Evolutionary conservation across 1,284 basidiomycete genomes (phyloP).

Genomic region (Cryptococcus amylolentus): DNA sequence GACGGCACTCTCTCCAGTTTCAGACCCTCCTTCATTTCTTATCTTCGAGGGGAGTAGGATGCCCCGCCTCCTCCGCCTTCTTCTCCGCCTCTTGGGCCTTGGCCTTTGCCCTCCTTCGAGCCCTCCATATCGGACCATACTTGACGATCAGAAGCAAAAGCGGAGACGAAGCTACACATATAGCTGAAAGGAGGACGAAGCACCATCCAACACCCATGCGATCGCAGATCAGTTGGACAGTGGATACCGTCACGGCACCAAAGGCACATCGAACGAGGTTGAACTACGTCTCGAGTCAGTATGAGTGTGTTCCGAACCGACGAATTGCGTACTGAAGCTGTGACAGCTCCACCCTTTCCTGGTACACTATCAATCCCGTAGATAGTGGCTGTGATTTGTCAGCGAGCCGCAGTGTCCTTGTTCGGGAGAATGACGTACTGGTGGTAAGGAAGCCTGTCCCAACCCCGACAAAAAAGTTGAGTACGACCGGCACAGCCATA

Average conservation of each 20-base stretch:
- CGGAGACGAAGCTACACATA: constrained; percentile 22
- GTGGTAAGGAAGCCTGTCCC: constrained; percentile 27
- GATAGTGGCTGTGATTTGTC: constrained; percentile 16
- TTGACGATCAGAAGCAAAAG: constrained; percentile 20
- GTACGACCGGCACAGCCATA: constrained; percentile 36
- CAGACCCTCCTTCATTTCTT: no score
- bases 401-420: neutral
- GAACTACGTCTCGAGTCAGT: constrained; percentile 20
- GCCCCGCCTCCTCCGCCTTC: neutral
- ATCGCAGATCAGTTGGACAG: constrained; percentile 30
- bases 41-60: no score
- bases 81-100: constrained; percentile 1
- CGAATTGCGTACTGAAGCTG: constrained; percentile 22
- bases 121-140: constrained; percentile 27
- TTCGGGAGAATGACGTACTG: constrained; percentile 8
- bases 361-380: constrained; percentile 35
- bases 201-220: constrained; percentile 31
- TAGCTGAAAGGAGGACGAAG: constrained; percentile 27
- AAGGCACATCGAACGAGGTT: constrained; percentile 38
- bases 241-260: constrained; percentile 30
- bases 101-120: constrained; percentile 9
- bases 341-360: constrained; percentile 34
- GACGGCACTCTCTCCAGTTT: no score
- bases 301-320: neutral
- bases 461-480: constrained; percentile 34